Conservation (phyloP, 2,329 filamentous ascomycete species). For the Penicillium sp. region DNA sequence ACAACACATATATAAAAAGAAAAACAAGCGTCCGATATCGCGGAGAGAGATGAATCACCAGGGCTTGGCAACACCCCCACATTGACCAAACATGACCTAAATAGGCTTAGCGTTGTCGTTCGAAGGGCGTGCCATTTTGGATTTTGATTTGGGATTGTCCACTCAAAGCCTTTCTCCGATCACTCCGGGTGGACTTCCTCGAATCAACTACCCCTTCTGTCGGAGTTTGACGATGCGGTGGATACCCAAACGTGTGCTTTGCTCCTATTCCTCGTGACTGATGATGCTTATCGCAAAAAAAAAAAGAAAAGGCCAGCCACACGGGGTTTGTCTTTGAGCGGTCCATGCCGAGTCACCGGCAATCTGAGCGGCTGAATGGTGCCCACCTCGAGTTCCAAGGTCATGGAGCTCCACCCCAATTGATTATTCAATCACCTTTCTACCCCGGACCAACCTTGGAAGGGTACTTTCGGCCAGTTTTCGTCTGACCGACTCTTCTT, state of each 20-base stretch:
- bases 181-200: slow-evolving; percentile 1
- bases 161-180: slow-evolving; percentile 8
- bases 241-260: not conserved
- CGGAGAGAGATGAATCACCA: slow-evolving; percentile 7
- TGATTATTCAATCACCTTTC: slow-evolving; percentile 19
- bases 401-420: slow-evolving; percentile 12
- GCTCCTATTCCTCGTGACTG: not conserved
- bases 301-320: not conserved
- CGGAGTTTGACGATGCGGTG: not conserved
- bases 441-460: slow-evolving; percentile 27
- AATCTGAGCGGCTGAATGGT: slow-evolving; percentile 13
- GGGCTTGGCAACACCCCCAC: not conserved
- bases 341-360: slow-evolving; percentile 6
- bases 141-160: slow-evolving; percentile 2
- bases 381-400: slow-evolving; percentile 1
- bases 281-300: not conserved
- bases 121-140: slow-evolving; percentile 26
- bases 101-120: slow-evolving; percentile 30
- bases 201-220: not conserved
- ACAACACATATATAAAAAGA: not conserved
- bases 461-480: slow-evolving; percentile 10
- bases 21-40: slow-evolving; percentile 3
- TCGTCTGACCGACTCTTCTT: slow-evolving; percentile 19
- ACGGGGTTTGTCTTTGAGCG: not conserved
- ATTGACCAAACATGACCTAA: slow-evolving; percentile 8